Base-by-base conservation (phyloP, 2,329 filamentous ascomycete genomes). In the Myriosclerotinia duriaeana region DNA sequence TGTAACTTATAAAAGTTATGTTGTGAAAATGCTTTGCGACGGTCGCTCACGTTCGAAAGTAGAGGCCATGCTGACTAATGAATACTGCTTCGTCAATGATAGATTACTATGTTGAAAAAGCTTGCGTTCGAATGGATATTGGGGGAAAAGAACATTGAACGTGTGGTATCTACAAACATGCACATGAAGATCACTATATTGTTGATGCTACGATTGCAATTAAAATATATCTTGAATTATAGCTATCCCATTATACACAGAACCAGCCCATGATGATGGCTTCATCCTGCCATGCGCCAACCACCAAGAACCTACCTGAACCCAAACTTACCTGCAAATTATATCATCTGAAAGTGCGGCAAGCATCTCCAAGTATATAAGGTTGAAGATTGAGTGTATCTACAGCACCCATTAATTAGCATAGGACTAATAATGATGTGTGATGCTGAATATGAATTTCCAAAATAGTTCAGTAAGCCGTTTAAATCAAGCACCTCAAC, bases 401-500 rank as follows among this genome's bases (percentile, higher is more conserved):
- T 65, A 65, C 44, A 60, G 56, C 44, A 65, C 15, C 46, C 56
- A 53, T 53, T 55, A 61, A 59, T 53, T 61, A 61, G 58, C 58
- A 50, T 26, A 50, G 58, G 26, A 61, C 58, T 40, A 61, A 61
- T 26, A 20, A 17, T 60, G 58, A 61, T 61, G 46, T 52, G 17
- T 61, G 15, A 61, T 61, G 58, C 58, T 26, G 34, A 50, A 26
- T 26, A 12, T 26, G 5, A 38, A 50, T 50, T 40, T 61, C 34
- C 44, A 59, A 65, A 34, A 42, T 26, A 38, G 54, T 65, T 65
- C 64, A 65, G 64, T 52, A 65, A 65, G 64, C 64, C 64, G 73
- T 85, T 84, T 88, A 89, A 67, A 83, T 89, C 87, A 89, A 83
- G 83, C 85, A 83, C 80, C 79, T 77, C 80, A 77, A 77, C 87